Percentiles rank a stretch among this genome's conserved stretches.
Conservation (phyloP, 2,329 filamentous ascomycete genomes). For the Cyanodermella asteris region DNA sequence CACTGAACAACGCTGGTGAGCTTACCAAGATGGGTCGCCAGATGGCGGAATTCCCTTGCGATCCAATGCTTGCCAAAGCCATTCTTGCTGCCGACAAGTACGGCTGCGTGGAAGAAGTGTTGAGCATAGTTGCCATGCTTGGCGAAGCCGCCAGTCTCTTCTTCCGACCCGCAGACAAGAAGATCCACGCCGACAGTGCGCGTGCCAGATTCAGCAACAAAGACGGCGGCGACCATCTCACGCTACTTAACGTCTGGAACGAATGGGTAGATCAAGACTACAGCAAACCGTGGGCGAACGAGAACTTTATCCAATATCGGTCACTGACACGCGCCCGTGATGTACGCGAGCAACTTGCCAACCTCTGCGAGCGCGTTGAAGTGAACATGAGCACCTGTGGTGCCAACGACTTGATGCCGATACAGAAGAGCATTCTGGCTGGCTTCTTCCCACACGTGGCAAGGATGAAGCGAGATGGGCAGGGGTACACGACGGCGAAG, state of each 20-base stretch:
- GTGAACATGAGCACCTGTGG: conserved; percentile 48
- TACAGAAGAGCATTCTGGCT: conserved; percentile 70
- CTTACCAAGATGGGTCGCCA: conserved; percentile 79
- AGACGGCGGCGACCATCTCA: conserved; percentile 76
- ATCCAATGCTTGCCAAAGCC: conserved; percentile 76
- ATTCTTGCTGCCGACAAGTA: conserved; percentile 75
- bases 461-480: conserved; percentile 58
- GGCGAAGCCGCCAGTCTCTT: conserved; percentile 75
- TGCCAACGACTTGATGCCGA: conserved; percentile 48
- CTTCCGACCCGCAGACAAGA: conserved; percentile 92
- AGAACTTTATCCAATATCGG: conserved; percentile 86
- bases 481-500: conserved; percentile 80
- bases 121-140: conserved; percentile 88
- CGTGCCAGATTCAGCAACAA: conserved; percentile 72
- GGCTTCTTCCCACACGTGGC: conserved; percentile 93
- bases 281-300: conserved; percentile 63
- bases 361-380: conserved; percentile 84
- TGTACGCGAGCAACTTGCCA: conserved; percentile 75
- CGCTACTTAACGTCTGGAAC: conserved; percentile 80
- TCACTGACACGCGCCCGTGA: conserved; percentile 75
- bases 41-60: conserved; percentile 87
- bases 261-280: conserved; percentile 90
- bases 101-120: conserved; percentile 79
- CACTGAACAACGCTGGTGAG: conserved; percentile 69
- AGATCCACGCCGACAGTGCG: conserved; percentile 82